Conservation (phyloP, 1,284 basidiomycete species). For the Porogramme epimiltina region DNA sequence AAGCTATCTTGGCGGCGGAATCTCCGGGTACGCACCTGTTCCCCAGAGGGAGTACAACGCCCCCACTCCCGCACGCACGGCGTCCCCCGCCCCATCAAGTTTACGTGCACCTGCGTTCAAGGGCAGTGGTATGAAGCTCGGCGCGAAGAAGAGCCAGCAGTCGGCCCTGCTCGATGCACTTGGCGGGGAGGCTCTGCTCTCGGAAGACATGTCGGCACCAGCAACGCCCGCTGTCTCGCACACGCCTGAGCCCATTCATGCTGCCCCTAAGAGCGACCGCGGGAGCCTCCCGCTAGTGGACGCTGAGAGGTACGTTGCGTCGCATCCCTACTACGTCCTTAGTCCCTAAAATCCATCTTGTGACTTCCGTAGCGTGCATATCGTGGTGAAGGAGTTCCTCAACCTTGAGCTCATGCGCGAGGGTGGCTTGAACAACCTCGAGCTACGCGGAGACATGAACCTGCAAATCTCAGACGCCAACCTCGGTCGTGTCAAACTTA, state of each 20-base stretch:
- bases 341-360: neutral
- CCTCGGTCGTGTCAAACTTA: conserved; percentile 77
- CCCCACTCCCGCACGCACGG: conserved; percentile 44
- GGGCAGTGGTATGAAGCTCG: conserved; percentile 97
- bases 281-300: conserved; percentile 78
- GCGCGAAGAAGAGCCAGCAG: conserved; percentile 87
- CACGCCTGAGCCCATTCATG: conserved; percentile 43
- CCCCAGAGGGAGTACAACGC: conserved; percentile 69
- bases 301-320: conserved; percentile 65
- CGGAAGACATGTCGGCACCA: conserved; percentile 61
- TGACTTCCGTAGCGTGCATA: conserved; percentile 68
- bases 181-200: conserved; percentile 73
- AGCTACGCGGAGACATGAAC: conserved; percentile 94
- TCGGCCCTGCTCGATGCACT: conserved; percentile 87
- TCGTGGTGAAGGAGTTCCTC: conserved; percentile 84
- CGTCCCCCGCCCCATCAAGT: conserved; percentile 53
- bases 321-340: neutral
- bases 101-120: conserved; percentile 84
- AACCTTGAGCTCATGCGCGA: conserved; percentile 84
- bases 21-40: conserved; percentile 69
- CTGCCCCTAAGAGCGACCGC: conserved; percentile 39
- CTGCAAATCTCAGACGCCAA: conserved; percentile 83
- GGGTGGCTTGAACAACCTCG: conserved; percentile 87
- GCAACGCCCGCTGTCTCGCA: conserved; percentile 53
- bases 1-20: conserved; percentile 64